phyloP scores from a whole-genome alignment of 805 yeast species.

The Yarrowia sp. region DNA sequence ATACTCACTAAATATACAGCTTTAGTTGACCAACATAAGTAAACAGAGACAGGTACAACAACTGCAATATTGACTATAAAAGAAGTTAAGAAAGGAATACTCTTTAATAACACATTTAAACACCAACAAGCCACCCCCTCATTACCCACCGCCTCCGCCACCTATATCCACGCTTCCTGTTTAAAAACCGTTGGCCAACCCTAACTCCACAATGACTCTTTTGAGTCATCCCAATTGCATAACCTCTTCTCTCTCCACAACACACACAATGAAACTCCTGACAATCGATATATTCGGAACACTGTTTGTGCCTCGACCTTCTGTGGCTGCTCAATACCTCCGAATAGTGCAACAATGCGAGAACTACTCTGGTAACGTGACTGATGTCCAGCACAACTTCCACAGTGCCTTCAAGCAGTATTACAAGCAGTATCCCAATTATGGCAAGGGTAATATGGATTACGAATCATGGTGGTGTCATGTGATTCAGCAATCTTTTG shows the following conservation, averaged over 20 bases:
- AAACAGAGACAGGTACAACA: too few relatives aligned
- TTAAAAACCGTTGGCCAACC: background rate
- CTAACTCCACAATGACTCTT: background rate
- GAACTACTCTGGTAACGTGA: background rate
- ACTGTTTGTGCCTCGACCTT: constrained; percentile 6
- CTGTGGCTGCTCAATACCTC: constrained; percentile 8
- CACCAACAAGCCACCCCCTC: too few relatives aligned
- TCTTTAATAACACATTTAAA: too few relatives aligned
- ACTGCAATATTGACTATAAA: too few relatives aligned
- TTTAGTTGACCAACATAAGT: too few relatives aligned
- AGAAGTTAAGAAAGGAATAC: too few relatives aligned
- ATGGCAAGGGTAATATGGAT: background rate
- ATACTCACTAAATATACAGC: too few relatives aligned
- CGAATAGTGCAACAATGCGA: background rate
- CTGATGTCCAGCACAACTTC: background rate
- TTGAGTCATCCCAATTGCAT: background rate
- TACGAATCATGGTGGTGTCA: background rate
- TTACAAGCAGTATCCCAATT: background rate
- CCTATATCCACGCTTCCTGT: too few relatives aligned
- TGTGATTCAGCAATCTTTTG: background rate
- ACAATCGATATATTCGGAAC: constrained; percentile 16
- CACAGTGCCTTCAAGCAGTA: background rate
- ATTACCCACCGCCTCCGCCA: too few relatives aligned
- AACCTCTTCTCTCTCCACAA: background rate
- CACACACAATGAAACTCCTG: constrained; percentile 6